Percentiles rank a stretch among this genome's conserved stretches.
Conservation (phyloP, 192 early-diverging fungal species). For the Chytriomyces sp. region DNA sequence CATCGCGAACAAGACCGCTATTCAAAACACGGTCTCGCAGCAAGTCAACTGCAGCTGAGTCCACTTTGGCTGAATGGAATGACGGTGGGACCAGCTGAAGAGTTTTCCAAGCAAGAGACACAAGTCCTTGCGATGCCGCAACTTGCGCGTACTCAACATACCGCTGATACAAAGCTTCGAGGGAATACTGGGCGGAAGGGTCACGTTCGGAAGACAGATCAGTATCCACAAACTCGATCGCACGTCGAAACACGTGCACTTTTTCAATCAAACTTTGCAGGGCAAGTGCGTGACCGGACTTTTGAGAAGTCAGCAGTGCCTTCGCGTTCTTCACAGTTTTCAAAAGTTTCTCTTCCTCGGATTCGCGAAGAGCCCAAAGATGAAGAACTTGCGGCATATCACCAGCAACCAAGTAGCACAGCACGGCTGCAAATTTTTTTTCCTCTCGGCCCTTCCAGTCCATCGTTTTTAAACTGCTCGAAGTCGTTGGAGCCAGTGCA, state of each 20-base stretch:
- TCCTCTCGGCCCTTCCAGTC: constrained; percentile 42
- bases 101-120: constrained; percentile 75
- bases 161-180: constrained; percentile 79
- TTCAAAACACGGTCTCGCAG: constrained; percentile 75
- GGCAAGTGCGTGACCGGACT: constrained; percentile 5
- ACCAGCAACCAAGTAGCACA: constrained; percentile 83
- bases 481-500: background rate
- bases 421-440: constrained; percentile 68
- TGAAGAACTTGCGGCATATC: constrained; percentile 80
- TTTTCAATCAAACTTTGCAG: constrained; percentile 88
- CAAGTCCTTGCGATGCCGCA: constrained; percentile 74
- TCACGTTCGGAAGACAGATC: constrained; percentile 52
- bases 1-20: constrained; percentile 52
- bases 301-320: constrained; percentile 40
- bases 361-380: constrained; percentile 68
- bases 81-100: constrained; percentile 76
- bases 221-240: constrained; percentile 87
- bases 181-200: constrained; percentile 42
- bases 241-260: constrained; percentile 90
- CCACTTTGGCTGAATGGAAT: constrained; percentile 53
- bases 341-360: constrained; percentile 42
- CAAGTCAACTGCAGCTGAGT: constrained; percentile 58
- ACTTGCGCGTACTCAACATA: constrained; percentile 87
- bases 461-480: constrained; percentile 3
- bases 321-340: constrained; percentile 46